These are phyloP conservation scores for Botrytis byssoidea DNA, from an alignment of 2,329 filamentous ascomycete genomes.

Conservation along the genomic window DNA sequence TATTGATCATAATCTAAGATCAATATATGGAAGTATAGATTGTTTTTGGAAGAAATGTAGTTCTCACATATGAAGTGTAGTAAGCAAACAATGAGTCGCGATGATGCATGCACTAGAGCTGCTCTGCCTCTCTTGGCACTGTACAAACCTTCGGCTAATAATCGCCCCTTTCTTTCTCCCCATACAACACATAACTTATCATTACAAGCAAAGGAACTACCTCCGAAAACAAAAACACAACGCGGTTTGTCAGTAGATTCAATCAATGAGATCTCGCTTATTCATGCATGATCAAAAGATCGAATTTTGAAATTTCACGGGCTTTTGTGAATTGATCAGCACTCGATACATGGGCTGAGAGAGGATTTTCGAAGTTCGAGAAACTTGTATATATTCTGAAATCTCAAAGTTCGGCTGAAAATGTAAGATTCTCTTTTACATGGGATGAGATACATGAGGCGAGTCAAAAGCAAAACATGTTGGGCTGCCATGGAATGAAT, in stretches of 20 bases:
- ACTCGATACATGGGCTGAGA: neutral
- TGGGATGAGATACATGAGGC: neutral
- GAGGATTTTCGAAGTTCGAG: neutral
- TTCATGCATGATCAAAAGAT: neutral
- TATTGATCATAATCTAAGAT: neutral
- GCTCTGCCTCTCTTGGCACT: neutral
- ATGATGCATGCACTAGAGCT: neutral
- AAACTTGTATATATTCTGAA: neutral
- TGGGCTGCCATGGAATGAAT: neutral
- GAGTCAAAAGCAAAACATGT: neutral
- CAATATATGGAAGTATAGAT: neutral
- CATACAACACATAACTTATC: neutral
- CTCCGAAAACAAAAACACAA: neutral
- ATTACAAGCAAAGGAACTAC: neutral
- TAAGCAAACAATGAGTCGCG: neutral
- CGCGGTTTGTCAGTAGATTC: too few relatives aligned
- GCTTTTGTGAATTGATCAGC: neutral
- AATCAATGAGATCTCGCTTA: neutral
- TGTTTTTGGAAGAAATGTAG: neutral
- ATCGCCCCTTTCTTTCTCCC: neutral
- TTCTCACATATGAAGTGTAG: neutral
- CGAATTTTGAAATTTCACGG: neutral
- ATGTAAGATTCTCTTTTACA: neutral
- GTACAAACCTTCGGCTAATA: constrained; percentile 4
- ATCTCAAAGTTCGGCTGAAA: neutral